Conservation (phyloP, 805 yeast genomes). For the Cyberlindnera bimundalis region DNA sequence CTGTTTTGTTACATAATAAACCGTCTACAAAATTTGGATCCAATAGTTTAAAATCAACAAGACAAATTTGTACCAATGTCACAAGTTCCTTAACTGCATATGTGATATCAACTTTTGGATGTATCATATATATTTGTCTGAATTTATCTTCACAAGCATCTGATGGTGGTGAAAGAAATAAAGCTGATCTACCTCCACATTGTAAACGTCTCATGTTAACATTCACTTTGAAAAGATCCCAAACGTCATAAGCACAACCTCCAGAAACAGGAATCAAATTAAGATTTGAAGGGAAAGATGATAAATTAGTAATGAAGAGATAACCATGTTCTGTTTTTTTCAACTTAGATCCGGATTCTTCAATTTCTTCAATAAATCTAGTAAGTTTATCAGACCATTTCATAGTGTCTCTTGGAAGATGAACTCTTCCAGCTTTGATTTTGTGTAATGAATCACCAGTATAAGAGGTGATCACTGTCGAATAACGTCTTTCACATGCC, state of each 20-base stretch:
- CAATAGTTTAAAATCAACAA: constrained; percentile 73
- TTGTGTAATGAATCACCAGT: constrained; percentile 78
- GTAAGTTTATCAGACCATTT: constrained; percentile 43
- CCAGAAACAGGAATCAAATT: constrained; percentile 66
- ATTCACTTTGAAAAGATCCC: constrained; percentile 62
- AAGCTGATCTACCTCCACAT: constrained; percentile 83
- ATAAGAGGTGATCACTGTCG: constrained; percentile 70
- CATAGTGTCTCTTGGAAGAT: constrained; percentile 37
- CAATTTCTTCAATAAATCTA: constrained; percentile 61
- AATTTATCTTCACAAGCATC: constrained; percentile 82
- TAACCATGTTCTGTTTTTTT: constrained; percentile 59
- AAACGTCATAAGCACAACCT: constrained; percentile 47
- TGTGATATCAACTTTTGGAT: constrained; percentile 31
- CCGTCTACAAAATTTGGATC: constrained; percentile 79
- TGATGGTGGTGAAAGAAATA: constrained; percentile 66
- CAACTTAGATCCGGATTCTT: constrained; percentile 63
- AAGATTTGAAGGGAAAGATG: constrained; percentile 72
- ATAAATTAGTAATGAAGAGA: constrained; percentile 77
- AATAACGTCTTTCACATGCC: constrained; percentile 69
- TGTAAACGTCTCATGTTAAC: constrained; percentile 71
- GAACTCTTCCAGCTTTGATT: constrained; percentile 57
- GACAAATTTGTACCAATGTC: constrained; percentile 66
- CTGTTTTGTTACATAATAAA: constrained; percentile 72
- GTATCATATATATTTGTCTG: constrained; percentile 64
- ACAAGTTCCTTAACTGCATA: constrained; percentile 53